Evolutionary conservation across 148 eudicot species (phyloP).

Genomic region (Selenicereus undatus): DNA sequence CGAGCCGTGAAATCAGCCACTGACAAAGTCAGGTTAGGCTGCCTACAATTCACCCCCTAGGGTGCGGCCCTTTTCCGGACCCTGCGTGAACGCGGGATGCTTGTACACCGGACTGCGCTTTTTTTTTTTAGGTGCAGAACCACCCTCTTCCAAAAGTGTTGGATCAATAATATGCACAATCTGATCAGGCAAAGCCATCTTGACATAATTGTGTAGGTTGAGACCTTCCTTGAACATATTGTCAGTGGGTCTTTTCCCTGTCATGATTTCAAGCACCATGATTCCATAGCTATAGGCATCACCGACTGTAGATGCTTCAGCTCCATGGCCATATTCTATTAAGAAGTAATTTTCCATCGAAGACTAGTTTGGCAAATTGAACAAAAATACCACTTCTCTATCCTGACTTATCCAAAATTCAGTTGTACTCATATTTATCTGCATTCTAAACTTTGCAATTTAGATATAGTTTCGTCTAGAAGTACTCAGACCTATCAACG

Average conservation of each 20-base stretch:
- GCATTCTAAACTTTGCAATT: neutral
- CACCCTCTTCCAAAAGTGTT: neutral
- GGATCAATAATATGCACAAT: neutral
- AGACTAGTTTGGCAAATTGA: neutral
- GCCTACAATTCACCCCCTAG: no score
- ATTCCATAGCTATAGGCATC: neutral
- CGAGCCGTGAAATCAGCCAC: no score
- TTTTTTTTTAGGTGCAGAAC: neutral
- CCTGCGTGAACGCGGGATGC: no score
- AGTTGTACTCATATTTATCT: neutral
- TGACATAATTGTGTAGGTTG: neutral
- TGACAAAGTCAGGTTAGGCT: no score
- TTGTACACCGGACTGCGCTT: no score
- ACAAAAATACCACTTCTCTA: neutral
- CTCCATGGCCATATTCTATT: neutral
- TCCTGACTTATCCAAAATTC: neutral
- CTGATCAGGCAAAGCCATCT: neutral
- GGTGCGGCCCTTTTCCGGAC: no score
- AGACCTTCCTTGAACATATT: conserved; percentile 4
- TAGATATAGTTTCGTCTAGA: neutral
- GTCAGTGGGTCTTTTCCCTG: conserved; percentile 11
- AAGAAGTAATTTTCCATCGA: neutral
- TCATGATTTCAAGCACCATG: neutral
- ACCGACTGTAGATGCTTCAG: neutral
- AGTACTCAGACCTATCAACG: no score